Percentiles rank a stretch among this genome's conserved stretches.
Evolutionary conservation across 768 basidiomycete species (phyloP).

Genomic region (Hygrocybe punicea): DNA sequence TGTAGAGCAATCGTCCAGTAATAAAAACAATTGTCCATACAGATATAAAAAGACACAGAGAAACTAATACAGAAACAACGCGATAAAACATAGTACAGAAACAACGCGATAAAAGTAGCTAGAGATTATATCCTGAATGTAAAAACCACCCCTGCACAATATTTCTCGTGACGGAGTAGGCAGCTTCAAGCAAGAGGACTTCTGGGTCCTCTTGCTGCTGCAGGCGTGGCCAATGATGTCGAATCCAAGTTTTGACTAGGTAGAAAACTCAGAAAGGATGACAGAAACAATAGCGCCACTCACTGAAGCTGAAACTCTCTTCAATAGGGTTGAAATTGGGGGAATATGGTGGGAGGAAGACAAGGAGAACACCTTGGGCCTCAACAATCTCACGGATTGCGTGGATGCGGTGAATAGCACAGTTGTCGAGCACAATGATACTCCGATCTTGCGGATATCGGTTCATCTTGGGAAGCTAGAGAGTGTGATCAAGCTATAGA

Average conservation of each 20-base stretch:
- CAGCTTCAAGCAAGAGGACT: slow-evolving; percentile 5
- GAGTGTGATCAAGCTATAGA: neutral
- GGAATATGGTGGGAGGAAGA: neutral
- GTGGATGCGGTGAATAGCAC: neutral
- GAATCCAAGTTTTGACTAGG: slow-evolving; percentile 7
- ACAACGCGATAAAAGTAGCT: neutral
- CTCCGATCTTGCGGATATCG: slow-evolving; percentile 3
- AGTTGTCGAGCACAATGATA: slow-evolving; percentile 1
- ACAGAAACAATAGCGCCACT: neutral
- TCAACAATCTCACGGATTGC: slow-evolving; percentile 1
- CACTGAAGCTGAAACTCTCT: neutral
- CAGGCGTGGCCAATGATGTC: slow-evolving; percentile 5
- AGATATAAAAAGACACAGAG: neutral
- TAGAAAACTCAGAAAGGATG: neutral
- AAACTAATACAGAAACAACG: too few relatives aligned
- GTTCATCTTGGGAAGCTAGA: slow-evolving; percentile 5
- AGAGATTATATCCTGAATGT: slow-evolving; percentile 1
- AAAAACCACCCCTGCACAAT: neutral
- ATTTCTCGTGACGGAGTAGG: neutral
- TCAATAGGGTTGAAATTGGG: slow-evolving; percentile 1
- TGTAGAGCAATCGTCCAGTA: neutral
- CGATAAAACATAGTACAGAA: neutral
- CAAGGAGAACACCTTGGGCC: slow-evolving; percentile 2
- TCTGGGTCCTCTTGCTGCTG: slow-evolving; percentile 9
- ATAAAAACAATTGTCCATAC: too few relatives aligned